Evolutionary conservation across 2,329 filamentous ascomycete genomes (phyloP).

Genomic region (Meredithiella fracta): DNA sequence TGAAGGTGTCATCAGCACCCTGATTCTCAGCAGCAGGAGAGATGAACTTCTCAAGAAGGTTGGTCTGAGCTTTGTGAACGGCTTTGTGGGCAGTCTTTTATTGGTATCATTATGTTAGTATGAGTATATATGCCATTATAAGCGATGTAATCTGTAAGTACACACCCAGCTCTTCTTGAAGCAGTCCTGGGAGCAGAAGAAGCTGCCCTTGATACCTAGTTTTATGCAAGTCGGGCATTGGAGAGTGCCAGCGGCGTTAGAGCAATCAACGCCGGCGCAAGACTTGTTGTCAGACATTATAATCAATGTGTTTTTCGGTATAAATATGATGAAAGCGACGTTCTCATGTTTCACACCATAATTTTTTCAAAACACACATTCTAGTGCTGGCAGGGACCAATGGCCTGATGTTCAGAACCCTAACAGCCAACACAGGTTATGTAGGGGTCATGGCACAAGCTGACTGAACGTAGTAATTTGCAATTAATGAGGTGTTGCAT

Average conservation of each 20-base stretch:
- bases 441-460: too few relatives aligned
- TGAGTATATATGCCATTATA: neutral
- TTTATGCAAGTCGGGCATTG: slow-evolving; percentile 95
- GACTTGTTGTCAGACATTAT: slow-evolving; percentile 37
- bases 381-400: too few relatives aligned
- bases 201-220: slow-evolving; percentile 71
- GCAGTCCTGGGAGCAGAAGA: slow-evolving; percentile 95
- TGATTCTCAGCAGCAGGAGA: slow-evolving; percentile 74
- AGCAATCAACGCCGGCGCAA: slow-evolving; percentile 70
- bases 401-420: too few relatives aligned
- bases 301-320: slow-evolving; percentile 5
- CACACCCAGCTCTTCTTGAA: slow-evolving; percentile 98
- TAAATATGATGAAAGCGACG: neutral
- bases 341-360: neutral
- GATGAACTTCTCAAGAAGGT: slow-evolving; percentile 56
- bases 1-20: slow-evolving; percentile 77
- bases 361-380: neutral
- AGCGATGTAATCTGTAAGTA: too few relatives aligned
- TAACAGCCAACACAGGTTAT: too few relatives aligned
- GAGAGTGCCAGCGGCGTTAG: slow-evolving; percentile 67
- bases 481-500: too few relatives aligned
- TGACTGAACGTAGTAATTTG: too few relatives aligned
- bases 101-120: neutral
- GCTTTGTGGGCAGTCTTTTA: slow-evolving; percentile 36
- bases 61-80: slow-evolving; percentile 53